Base-by-base conservation (phyloP, 495 filamentous ascomycete genomes). In the Penicillium canariense region DNA sequence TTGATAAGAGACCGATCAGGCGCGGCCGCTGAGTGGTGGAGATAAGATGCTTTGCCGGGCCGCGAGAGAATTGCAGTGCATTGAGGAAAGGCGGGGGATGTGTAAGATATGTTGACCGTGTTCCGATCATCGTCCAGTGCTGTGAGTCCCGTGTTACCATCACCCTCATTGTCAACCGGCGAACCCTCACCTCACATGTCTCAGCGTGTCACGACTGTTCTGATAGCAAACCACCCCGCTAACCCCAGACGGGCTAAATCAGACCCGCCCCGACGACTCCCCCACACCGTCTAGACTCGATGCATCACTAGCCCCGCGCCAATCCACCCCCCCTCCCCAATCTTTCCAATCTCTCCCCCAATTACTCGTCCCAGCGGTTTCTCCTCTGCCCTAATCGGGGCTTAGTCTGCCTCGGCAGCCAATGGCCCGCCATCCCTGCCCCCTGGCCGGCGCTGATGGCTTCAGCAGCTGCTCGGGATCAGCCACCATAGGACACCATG, bases 401-500 rank as follows among this genome's bases (percentile, higher is more conserved):
- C 6, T 20, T 39, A 39, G 36, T 39, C 2, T 22, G 22, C 36
- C 36, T 20, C 10, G 17, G 4, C 17, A 7, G 18, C 36, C 17
- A 39, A 17, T 39, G 36, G 36, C 14, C 36, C 9, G 7, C n/a
- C 8, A 39, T 22, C 9, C 6, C n/a, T n/a, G n/a, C 20, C 38
- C 38, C 38, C 38, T 42, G 38, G 25, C 12, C 7, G 35, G 35
- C 35, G n/a, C n/a, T n/a, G n/a, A n/a, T 3, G 18, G 38, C 20
- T 25, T 12, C 38, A 14, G n/a, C 5, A 25, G 20, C 11, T 46
- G 6, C 25, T 6, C 20, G 43, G 25, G 25, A 46, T 46, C 25
- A 48, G 46, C 46, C 46, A 48, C 46, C n/a, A 17, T 34, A 32
- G 31, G n/a, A 30, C 30, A 3, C 46, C 12, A 48, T 48, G 46